A percentile compares a stretch with the other conserved stretches of the same genome.
phyloP scores from a whole-genome alignment of 1,284 basidiomycete genomes.

The Singerocomus rubriflavus region DNA sequence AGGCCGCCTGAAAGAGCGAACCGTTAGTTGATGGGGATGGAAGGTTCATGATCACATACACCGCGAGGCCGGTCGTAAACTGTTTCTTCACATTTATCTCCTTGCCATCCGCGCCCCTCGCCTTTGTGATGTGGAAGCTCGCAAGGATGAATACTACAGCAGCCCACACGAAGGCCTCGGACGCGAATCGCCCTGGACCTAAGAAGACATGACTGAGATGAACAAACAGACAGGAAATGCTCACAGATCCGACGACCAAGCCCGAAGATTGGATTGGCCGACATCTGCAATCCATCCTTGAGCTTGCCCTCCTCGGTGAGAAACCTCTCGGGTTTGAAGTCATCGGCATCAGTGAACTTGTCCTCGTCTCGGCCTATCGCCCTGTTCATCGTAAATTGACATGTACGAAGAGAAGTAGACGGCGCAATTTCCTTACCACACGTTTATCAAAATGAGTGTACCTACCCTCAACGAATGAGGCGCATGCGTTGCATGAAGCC shows the following conservation, averaged over 20 bases:
- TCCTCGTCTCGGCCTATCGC: slow-evolving; percentile 27
- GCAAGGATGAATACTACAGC: slow-evolving; percentile 37
- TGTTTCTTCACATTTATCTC: slow-evolving; percentile 32
- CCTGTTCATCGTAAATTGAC: slow-evolving; percentile 24
- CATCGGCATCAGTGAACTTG: slow-evolving; percentile 18
- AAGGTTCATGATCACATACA: slow-evolving; percentile 24
- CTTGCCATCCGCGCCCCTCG: slow-evolving; percentile 32
- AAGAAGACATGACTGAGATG: slow-evolving; percentile 9
- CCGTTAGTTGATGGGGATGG: neutral
- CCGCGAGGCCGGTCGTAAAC: slow-evolving; percentile 33
- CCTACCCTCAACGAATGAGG: slow-evolving; percentile 19
- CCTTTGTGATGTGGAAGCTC: slow-evolving; percentile 37
- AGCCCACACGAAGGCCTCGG: slow-evolving; percentile 24
- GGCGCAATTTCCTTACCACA: slow-evolving; percentile 16
- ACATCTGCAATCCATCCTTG: slow-evolving; percentile 26
- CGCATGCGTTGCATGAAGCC: neutral
- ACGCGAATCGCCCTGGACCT: slow-evolving; percentile 28
- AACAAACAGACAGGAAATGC: slow-evolving; percentile 2
- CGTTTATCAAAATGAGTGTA: slow-evolving; percentile 28
- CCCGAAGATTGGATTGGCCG: slow-evolving; percentile 39
- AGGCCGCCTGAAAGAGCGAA: slow-evolving; percentile 15
- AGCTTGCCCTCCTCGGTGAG: slow-evolving; percentile 17
- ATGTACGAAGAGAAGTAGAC: neutral
- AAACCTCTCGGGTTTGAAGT: slow-evolving; percentile 26
- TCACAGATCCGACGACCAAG: slow-evolving; percentile 38